Percentiles rank a stretch among this genome's conserved stretches.
Conservation (phyloP, 2,329 filamentous ascomycete genomes). For the Didymella lethalis region DNA sequence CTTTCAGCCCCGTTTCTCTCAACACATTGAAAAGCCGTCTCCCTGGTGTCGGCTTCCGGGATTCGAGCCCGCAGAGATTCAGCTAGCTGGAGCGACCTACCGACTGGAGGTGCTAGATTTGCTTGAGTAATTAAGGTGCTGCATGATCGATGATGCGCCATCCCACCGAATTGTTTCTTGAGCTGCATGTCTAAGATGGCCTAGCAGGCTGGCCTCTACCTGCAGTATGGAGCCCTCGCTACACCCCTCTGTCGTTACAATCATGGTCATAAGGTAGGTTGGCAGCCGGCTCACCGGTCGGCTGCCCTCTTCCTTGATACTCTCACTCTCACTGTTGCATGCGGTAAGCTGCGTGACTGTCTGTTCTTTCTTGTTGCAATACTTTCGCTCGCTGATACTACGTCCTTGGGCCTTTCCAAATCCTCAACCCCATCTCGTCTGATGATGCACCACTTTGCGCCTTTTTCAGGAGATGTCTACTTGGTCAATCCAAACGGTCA, state of each 20-base stretch:
- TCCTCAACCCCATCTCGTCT: neutral
- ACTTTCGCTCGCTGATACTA: too few relatives aligned
- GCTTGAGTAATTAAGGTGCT: conserved; percentile 7
- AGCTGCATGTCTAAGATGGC: conserved; percentile 38
- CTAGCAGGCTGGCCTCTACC: conserved; percentile 39
- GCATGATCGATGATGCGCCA: conserved; percentile 29
- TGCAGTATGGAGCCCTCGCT: conserved; percentile 41
- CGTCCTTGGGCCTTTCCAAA: neutral
- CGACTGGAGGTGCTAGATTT: conserved; percentile 3
- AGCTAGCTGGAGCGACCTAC: conserved; percentile 5
- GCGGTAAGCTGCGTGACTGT: neutral
- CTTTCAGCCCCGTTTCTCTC: conserved; percentile 18
- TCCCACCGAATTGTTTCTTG: conserved; percentile 29
- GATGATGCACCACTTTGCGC: conserved; percentile 19
- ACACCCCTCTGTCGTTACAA: conserved; percentile 34
- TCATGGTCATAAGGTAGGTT: conserved; percentile 38
- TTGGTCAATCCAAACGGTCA: conserved; percentile 47
- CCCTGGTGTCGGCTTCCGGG: conserved; percentile 22
- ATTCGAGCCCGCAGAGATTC: conserved; percentile 24
- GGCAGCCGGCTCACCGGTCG: conserved; percentile 25
- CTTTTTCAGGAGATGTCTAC: conserved; percentile 52
- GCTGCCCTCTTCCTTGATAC: conserved; percentile 22
- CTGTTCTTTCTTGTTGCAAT: neutral
- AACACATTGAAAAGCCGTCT: conserved; percentile 38
- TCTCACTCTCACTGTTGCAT: conserved; percentile 5